These are phyloP conservation scores for Paragyromitra xinjiangensis DNA, from an alignment of 495 filamentous ascomycete species.

Conservation along the genomic window DNA sequence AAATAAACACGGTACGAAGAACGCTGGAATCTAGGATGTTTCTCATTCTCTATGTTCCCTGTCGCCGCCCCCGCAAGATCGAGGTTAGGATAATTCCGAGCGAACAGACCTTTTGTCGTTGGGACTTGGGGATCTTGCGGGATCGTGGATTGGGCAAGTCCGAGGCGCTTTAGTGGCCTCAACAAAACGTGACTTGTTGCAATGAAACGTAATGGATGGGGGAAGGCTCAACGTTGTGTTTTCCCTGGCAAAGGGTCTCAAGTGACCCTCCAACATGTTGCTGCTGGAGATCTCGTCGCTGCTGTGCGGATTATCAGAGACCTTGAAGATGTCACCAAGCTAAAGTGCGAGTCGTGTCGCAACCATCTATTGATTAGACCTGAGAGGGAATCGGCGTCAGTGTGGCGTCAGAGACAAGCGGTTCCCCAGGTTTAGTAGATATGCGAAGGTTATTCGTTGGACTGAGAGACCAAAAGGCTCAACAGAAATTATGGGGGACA, in stretches of 20 bases:
- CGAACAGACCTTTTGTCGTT: conserved; percentile 41
- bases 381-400: not conserved
- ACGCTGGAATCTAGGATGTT: not conserved
- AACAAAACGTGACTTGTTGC: conserved; percentile 49
- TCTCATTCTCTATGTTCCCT: conserved; percentile 10
- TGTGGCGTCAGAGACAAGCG: conserved; percentile 41
- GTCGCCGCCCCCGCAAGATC: conserved; percentile 31
- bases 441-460: conserved; percentile 33
- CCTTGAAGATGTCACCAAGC: conserved; percentile 11
- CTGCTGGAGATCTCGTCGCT: conserved; percentile 1
- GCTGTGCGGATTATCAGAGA: conserved; percentile 2
- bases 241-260: conserved; percentile 10
- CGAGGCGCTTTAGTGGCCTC: conserved; percentile 36
- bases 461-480: conserved; percentile 29
- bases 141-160: conserved; percentile 26
- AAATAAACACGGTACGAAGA: not conserved
- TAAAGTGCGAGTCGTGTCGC: conserved; percentile 9
- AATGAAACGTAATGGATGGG: conserved; percentile 36
- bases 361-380: conserved; percentile 20
- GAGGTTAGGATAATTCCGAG: conserved; percentile 25
- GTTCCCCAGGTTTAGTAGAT: conserved; percentile 33
- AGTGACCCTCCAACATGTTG: conserved; percentile 9
- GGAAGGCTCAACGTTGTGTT: conserved; percentile 16
- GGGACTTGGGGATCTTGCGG: conserved; percentile 14
- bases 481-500: conserved; percentile 39